phyloP scores from a whole-genome alignment of 2,329 filamentous ascomycete species.

The Plectosphaerella cucumerina region DNA sequence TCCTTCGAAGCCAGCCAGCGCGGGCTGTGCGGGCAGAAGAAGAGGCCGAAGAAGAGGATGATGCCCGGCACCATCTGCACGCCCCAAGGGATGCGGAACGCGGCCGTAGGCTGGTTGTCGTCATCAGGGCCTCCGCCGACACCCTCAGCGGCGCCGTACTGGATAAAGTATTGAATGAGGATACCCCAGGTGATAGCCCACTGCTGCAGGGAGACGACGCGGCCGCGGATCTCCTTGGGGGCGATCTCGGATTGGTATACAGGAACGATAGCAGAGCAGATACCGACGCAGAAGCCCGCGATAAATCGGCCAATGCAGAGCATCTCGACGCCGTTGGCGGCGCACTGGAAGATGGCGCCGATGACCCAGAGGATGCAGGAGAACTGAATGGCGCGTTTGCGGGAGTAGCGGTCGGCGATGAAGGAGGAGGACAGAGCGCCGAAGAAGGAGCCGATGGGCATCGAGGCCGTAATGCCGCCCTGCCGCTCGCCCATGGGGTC shows the following conservation, averaged over 20 bases:
- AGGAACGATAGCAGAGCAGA: slow-evolving; percentile 67
- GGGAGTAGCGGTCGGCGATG: slow-evolving; percentile 45
- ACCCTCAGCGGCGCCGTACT: slow-evolving; percentile 55
- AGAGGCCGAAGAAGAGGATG: slow-evolving; percentile 49
- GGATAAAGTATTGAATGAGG: slow-evolving; percentile 62
- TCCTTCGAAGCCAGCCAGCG: slow-evolving; percentile 68
- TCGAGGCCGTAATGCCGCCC: slow-evolving; percentile 68
- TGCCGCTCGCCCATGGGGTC: slow-evolving; percentile 55
- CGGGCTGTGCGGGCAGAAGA: slow-evolving; percentile 61
- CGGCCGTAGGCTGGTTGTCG: slow-evolving; percentile 43
- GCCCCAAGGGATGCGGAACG: slow-evolving; percentile 60
- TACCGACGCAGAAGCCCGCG: slow-evolving; percentile 70
- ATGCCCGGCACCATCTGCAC: slow-evolving; percentile 53
- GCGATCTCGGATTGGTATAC: slow-evolving; percentile 67
- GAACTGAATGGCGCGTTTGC: slow-evolving; percentile 44
- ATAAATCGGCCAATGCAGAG: slow-evolving; percentile 67
- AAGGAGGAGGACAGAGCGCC: slow-evolving; percentile 49
- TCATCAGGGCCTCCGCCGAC: slow-evolving; percentile 46
- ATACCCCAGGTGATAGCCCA: slow-evolving; percentile 71
- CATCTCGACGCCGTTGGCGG: slow-evolving; percentile 64
- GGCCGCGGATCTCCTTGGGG: slow-evolving; percentile 52
- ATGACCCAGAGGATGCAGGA: slow-evolving; percentile 48
- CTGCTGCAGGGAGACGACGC: slow-evolving; percentile 59
- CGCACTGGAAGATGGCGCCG: slow-evolving; percentile 52
- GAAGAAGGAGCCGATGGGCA: slow-evolving; percentile 68